Base-by-base conservation (phyloP, 305 asterid species). In the Solanum chacoense region DNA sequence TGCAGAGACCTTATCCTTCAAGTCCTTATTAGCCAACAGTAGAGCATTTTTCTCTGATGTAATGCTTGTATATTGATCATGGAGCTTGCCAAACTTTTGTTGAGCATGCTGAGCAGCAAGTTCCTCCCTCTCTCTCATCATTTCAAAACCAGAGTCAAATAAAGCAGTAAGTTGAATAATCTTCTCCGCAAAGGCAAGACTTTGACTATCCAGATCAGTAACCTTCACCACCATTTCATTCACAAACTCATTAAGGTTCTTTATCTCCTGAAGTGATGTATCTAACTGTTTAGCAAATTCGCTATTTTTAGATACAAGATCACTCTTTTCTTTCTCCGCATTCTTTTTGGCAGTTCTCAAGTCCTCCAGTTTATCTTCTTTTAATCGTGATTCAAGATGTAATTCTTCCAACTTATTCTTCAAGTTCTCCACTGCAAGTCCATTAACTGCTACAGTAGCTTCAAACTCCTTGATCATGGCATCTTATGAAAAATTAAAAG, bases 201-300 rank as follows among this genome's bases (percentile, higher is more conserved):
- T 94, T 93, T 95, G 98, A 88, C 91, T 91, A 89, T 98, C 98
- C 93, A 96, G 90, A 85, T 96, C 96, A 45, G 90, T 89, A 65
- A 98, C 88, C 91, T 92, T 95, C 90, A 84, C 88, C 85, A 96
- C 90, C 92, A 98, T 92, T 91, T 92, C 83, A 80, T 88, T 91
- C 88, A 95, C 94, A 94, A 95, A 93, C 87, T 93, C 95, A 91
- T 95, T 93, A 40, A 95, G 96, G 90, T 90, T 90, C 91, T 93
- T 92, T 88, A 94, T 89, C 93, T 96, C 96, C 91, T 88, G 88
- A 42, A 91, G 90, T 78, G 99, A 94, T 85, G 89, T 89, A 85
- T 93, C 95, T 91, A 95, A 89, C 86, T 92, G 93, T 88, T 90
- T 86, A 45, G 94, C 90, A 85, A 95, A 87, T 34, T 93, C 94